A percentile compares a stretch with the other conserved stretches of the same genome.
Evolutionary conservation across 2,329 filamentous ascomycete genomes (phyloP).

Genomic region (Fusarium sublunatum): DNA sequence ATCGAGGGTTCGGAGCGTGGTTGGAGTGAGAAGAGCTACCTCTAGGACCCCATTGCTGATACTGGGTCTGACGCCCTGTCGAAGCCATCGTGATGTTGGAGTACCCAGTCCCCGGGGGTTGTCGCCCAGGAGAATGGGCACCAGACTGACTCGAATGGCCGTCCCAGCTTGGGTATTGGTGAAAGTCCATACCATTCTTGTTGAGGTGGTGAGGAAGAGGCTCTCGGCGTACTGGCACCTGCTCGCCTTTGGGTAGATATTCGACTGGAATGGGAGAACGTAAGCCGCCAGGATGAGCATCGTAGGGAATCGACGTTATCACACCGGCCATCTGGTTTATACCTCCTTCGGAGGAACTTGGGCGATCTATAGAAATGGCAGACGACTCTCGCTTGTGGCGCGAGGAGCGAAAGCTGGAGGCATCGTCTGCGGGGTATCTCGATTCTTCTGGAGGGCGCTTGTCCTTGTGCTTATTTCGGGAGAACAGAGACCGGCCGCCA

Average conservation of each 20-base stretch:
- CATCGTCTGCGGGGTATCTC: constrained; percentile 69
- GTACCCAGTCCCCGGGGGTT: constrained; percentile 59
- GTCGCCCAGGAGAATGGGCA: constrained; percentile 71
- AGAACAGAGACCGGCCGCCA: constrained; percentile 83
- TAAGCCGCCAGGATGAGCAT: constrained; percentile 72
- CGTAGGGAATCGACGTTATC: constrained; percentile 90
- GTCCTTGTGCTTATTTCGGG: constrained; percentile 83
- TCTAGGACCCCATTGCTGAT: constrained; percentile 79
- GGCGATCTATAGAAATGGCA: constrained; percentile 75
- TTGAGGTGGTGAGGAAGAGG: constrained; percentile 86
- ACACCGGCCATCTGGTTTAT: constrained; percentile 82
- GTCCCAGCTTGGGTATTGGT: constrained; percentile 86
- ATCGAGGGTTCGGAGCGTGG: constrained; percentile 66
- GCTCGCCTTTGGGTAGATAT: constrained; percentile 75
- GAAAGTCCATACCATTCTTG: constrained; percentile 80
- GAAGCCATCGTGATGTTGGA: constrained; percentile 77
- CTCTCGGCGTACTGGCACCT: constrained; percentile 72
- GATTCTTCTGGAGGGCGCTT: constrained; percentile 71
- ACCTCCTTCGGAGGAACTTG: constrained; percentile 71
- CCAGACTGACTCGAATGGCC: constrained; percentile 60
- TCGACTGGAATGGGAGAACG: constrained; percentile 79
- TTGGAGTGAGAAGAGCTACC: constrained; percentile 66
- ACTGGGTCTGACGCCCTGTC: constrained; percentile 76
- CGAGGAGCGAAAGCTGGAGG: constrained; percentile 73
- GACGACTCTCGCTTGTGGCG: constrained; percentile 81